phyloP scores from a whole-genome alignment of 305 asterid genomes.

The Fraxinus albicans region DNA sequence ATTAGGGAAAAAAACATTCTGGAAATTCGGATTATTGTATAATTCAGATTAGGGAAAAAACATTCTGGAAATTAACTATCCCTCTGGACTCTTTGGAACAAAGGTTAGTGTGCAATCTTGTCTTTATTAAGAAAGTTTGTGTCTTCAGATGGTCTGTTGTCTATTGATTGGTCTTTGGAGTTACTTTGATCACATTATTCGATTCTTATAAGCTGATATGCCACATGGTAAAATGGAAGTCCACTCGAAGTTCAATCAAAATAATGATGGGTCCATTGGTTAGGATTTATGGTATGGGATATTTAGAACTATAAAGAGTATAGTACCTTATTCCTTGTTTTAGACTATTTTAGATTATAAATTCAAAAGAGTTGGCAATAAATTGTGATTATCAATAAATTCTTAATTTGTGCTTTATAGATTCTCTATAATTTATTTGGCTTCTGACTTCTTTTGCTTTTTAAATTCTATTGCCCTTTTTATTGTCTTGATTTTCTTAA shows the following conservation, averaged over 20 bases:
- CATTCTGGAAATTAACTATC: constrained; percentile 65
- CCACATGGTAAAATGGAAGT: background rate
- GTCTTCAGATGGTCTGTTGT: background rate
- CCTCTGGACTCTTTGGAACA: constrained; percentile 86
- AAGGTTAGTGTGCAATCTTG: constrained; percentile 54
- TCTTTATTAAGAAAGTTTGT: background rate
- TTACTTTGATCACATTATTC: background rate
- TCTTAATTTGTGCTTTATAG: background rate
- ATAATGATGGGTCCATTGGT: background rate
- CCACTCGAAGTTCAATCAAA: background rate
- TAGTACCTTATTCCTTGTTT: background rate
- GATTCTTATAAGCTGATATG: background rate
- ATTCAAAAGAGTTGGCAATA: background rate
- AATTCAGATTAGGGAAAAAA: constrained; percentile 74
- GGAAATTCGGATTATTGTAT: too few relatives aligned
- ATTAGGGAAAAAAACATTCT: too few relatives aligned
- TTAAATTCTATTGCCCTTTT: background rate
- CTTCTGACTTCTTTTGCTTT: background rate
- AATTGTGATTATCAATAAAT: background rate
- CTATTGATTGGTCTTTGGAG: background rate
- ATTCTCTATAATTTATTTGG: background rate
- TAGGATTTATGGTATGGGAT: background rate
- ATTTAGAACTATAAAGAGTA: background rate
- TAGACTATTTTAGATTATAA: background rate
- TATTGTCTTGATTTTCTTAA: background rate